Conservation (phyloP, 169 alveolate genomes). For the Amoebophrya sp. region DNA sequence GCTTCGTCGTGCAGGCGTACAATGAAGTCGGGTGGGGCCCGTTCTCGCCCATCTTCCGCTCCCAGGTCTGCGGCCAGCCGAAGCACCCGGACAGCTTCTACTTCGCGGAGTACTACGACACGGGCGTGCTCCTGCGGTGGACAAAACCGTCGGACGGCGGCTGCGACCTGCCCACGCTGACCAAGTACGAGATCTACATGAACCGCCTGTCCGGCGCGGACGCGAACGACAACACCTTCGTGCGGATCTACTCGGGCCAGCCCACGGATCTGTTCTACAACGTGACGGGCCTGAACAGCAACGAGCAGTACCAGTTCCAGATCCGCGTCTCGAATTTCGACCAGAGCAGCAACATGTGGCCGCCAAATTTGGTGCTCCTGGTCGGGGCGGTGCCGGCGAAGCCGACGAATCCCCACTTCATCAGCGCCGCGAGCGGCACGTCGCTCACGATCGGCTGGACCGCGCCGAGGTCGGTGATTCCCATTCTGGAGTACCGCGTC, state of each 20-base stretch:
- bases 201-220: not conserved
- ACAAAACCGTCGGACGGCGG: not conserved
- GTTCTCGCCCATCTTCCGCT: not conserved
- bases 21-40: constrained; percentile 11
- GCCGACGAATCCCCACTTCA: not conserved
- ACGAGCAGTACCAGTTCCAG: not conserved
- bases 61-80: constrained; percentile 13
- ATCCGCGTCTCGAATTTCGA: not conserved
- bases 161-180: not conserved
- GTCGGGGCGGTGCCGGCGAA: not conserved
- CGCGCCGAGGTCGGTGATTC: not conserved
- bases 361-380: not conserved
- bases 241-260: not conserved
- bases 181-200: not conserved
- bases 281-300: not conserved
- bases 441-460: not conserved
- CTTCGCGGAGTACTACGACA: not conserved
- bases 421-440: not conserved
- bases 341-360: not conserved
- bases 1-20: constrained; percentile 7
- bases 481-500: not conserved
- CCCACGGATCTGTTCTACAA: not conserved
- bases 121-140: not conserved
- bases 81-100: not conserved
- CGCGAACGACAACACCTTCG: not conserved